Evolutionary conservation across 768 basidiomycete genomes (phyloP).

Genomic region (Hypsizygus marmoreus): DNA sequence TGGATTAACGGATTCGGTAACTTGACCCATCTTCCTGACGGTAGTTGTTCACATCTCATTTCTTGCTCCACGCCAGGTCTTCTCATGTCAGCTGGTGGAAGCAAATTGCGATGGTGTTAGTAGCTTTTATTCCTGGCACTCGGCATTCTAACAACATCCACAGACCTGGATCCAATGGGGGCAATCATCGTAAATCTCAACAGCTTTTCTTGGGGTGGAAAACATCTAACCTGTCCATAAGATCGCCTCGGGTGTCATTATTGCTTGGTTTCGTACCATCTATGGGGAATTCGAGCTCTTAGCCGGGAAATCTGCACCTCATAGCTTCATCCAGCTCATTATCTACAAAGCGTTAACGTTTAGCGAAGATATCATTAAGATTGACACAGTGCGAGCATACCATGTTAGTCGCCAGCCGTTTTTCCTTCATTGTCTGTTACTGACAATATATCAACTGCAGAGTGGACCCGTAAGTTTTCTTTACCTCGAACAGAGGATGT

Average conservation of each 20-base stretch:
- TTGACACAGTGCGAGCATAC: conserved; percentile 93
- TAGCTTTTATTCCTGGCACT: conserved; percentile 20
- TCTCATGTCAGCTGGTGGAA: conserved; percentile 82
- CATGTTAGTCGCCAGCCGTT: conserved; percentile 54
- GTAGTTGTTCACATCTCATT: conserved; percentile 8
- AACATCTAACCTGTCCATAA: conserved; percentile 35
- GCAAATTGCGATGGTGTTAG: conserved; percentile 81
- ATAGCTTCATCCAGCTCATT: conserved; percentile 87
- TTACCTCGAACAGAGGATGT: neutral
- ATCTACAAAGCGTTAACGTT: conserved; percentile 94
- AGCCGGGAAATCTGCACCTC: conserved; percentile 90
- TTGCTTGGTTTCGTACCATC: conserved; percentile 75
- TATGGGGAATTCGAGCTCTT: conserved; percentile 82
- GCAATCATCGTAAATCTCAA: conserved; percentile 59
- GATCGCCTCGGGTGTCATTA: conserved; percentile 81
- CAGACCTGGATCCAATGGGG: conserved; percentile 78
- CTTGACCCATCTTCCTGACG: conserved; percentile 14
- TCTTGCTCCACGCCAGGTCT: conserved; percentile 55
- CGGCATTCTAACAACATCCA: conserved; percentile 7
- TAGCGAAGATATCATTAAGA: conserved; percentile 77
- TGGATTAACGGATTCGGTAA: conserved; percentile 79
- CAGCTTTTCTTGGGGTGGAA: too few species aligned
- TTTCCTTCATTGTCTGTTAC: conserved; percentile 6
- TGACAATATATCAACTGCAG: conserved; percentile 30
- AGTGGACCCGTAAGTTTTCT: conserved; percentile 65